Evolutionary conservation across 805 yeast species (phyloP), one percentile per base, ranked within the genome.

Genomic region (Scheffersomyces stipitis): DNA sequence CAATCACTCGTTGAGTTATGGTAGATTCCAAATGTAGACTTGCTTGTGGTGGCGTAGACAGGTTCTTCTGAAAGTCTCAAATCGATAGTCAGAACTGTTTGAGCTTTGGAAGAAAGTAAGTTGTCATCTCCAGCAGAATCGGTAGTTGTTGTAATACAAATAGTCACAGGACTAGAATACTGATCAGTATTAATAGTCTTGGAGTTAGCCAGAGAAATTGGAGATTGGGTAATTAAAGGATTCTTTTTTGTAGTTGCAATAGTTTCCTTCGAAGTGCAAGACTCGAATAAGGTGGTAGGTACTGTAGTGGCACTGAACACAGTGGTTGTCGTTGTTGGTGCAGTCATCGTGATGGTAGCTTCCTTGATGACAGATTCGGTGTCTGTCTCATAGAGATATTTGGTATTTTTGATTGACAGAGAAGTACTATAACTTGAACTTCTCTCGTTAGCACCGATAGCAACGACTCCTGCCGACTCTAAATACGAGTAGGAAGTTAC

Each of bases 181-280:
- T 20, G 24, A 20, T 20, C 24, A 20, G 24, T 20, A 10, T 20
- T 20, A 20, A 20, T 20, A 7, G 24, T 20, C 7, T 20, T 20
- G 9, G 7, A 7, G 10, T 20, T 20, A 7, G 7, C 10, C 15
- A 45, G 44, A 3, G 62, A 35, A 9, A 58, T 55, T 6, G 48
- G 57, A 23, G 55, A 29, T 12, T 53, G 46, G 5, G 66, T 52
- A 27, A 52, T 39, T 44, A 66, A 51, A 15, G 71, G 71, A 36
- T 64, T 44, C 20, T 36, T 34, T 20, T 38, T 28, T 3, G 64
- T 59, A 5, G 45, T 39, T 8, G 58, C 34, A 22, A 58, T 34
- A 16, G 61, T 35, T 35, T 44, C 51, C 15, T 35, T 32, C 2
- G 51, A 30, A 16, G 59, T 51, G 12, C 49, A 23, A 13, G 54